These are phyloP conservation scores for Melocanna baccifera DNA, from an alignment of 176 grass and related monocot species.

Conservation along the genomic window DNA sequence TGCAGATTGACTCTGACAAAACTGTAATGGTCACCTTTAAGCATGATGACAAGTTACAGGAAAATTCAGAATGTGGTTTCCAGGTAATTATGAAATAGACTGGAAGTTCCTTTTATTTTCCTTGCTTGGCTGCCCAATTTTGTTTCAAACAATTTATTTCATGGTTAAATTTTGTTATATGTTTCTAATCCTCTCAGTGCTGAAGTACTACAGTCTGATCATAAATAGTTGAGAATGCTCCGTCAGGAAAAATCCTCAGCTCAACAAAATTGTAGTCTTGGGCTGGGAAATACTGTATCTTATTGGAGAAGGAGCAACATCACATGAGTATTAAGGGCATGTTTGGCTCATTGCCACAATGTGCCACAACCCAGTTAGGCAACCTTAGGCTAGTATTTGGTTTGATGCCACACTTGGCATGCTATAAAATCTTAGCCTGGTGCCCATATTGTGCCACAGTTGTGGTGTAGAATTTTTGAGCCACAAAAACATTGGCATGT, in stretches of 20 bases:
- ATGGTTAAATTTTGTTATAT: background rate
- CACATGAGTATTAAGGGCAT: background rate
- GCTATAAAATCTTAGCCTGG: no score
- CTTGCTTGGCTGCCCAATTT: background rate
- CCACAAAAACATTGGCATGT: no score
- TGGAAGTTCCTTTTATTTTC: background rate
- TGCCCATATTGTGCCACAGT: no score
- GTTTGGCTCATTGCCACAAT: no score
- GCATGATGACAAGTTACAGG: slow-evolving; percentile 90
- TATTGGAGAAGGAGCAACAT: background rate
- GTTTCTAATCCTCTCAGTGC: background rate
- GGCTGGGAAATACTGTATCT: background rate
- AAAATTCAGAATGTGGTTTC: slow-evolving; percentile 79
- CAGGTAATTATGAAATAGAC: slow-evolving; percentile 51
- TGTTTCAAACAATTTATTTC: background rate
- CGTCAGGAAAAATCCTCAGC: background rate
- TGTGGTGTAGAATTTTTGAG: no score
- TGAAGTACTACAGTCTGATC: background rate
- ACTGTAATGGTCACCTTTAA: slow-evolving; percentile 97
- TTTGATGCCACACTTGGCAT: no score
- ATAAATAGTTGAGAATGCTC: background rate
- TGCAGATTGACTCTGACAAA: slow-evolving; percentile 88
- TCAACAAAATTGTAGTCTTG: background rate
- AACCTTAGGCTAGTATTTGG: no score
- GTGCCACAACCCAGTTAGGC: no score